Evolutionary conservation across 2,329 filamentous ascomycete genomes (phyloP), one percentile per base, ranked within the genome.

Genomic region (Didymella segeticola): DNA sequence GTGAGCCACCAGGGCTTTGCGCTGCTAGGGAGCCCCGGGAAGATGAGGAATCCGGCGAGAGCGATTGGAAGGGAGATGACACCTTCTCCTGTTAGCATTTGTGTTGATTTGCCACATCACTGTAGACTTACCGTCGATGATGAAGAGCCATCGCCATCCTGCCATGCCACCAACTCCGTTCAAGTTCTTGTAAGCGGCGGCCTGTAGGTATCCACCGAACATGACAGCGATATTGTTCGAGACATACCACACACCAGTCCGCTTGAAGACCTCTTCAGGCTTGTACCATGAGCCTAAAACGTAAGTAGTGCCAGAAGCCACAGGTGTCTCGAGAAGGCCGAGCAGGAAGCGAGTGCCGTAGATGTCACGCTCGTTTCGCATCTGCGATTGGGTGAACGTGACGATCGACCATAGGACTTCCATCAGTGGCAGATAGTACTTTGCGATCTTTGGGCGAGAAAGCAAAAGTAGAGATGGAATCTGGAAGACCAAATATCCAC

Each of bases 151-250:
- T 22, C 71, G 53, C 80, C 80, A 83, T 0, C 82, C 82, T 0
- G 77, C 70, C 63, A 80, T 77, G 0, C 82, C 82, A 10, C 67
- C 66, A 0, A 78, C 65, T 0, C 64, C 82, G 15, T 81, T 80
- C 0, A 85, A 73, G 23, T 79, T 79, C 17, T 78, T 79, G 63
- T 83, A 83, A 0, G 80, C 80, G 0, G 79, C 82, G 0, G 82
- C 78, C 69, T 84, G 82, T 0, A 85, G 73, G 52, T 83, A 85
- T 1, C 82, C 83, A n/a, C 80, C 81, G 41, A 85, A 80, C 79
- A 85, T 83, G n/a, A 75, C 72, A 0, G 81, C 83, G 0, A 84
- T 73, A 4, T 78, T 80, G 8, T 82, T 80, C 22, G 79, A 80
- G 0, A 82, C 77, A 47, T 79, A 83, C 72, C 83, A 84, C 11